Percentiles rank a stretch among this genome's conserved stretches.
These are phyloP conservation scores for Cucurbita ficifolia DNA, from an alignment of 306 rosid genomes.

Conservation along the genomic window DNA sequence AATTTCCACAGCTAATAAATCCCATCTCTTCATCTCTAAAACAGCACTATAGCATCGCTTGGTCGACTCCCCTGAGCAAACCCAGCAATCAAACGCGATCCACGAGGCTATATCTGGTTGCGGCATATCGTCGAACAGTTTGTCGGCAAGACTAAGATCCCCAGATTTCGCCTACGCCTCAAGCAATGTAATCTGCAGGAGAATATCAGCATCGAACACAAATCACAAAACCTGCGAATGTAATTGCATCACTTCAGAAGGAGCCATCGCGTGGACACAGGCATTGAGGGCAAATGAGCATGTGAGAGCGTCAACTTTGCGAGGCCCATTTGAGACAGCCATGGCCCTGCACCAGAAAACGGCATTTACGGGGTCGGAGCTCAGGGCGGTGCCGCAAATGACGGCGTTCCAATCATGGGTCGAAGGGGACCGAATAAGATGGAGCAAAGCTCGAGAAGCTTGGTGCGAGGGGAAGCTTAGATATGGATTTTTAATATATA, in stretches of 20 bases:
- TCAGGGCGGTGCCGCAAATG: slow-evolving; percentile 60
- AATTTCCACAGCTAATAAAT: slow-evolving; percentile 70
- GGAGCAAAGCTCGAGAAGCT: slow-evolving; percentile 58
- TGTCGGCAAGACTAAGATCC: slow-evolving; percentile 33
- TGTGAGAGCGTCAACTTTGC: slow-evolving; percentile 51
- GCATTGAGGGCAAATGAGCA: slow-evolving; percentile 77
- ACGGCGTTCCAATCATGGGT: slow-evolving; percentile 78
- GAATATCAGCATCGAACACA: slow-evolving; percentile 40
- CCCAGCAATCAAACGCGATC: slow-evolving; percentile 72
- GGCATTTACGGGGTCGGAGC: slow-evolving; percentile 56
- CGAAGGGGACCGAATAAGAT: slow-evolving; percentile 32
- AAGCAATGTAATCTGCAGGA: slow-evolving; percentile 55
- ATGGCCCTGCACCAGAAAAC: slow-evolving; percentile 42
- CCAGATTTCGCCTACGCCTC: slow-evolving; percentile 66
- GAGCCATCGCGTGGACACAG: slow-evolving; percentile 70
- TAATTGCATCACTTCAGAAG: slow-evolving; percentile 37
- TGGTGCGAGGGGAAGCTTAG: slow-evolving; percentile 30
- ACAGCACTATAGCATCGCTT: too few relatives aligned
- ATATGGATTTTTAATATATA: too few relatives aligned
- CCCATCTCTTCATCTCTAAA: too few relatives aligned
- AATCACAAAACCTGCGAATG: slow-evolving; percentile 52
- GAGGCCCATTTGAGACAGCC: slow-evolving; percentile 23
- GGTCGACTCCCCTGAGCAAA: slow-evolving; percentile 72
- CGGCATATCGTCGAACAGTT: slow-evolving; percentile 66
- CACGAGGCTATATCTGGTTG: slow-evolving; percentile 58